Evolutionary conservation across 164 flowering plant species (phyloP), one percentile per base, ranked within the genome.

Genomic region (Paratinospora sagittata): DNA sequence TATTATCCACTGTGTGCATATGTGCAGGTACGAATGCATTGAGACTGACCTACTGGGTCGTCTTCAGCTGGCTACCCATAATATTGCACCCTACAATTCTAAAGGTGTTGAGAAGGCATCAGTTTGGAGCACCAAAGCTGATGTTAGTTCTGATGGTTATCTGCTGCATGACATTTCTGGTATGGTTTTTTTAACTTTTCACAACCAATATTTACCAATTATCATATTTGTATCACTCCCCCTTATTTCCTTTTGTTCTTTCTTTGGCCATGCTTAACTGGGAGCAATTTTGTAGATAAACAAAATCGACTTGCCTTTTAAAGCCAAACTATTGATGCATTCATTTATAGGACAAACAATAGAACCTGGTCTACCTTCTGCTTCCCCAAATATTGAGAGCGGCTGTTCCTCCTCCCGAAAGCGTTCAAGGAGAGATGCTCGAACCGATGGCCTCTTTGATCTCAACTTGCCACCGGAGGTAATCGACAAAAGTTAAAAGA

Each of bases 1-100:
- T 5, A 2, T 67, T 36, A 13, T 26, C 14, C 34, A n/a, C 30
- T 33, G 27, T n/a, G n/a, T 13, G 16, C 23, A 23, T 23, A 11
- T 72, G 47, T 82, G 79, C 87, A 93, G 98, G 97, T 93, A 89
- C 70, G 90, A 90, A 27, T 91, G 87, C 81, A 89, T 93, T 39
- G 97, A 91, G 74, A 85, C 84, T 78, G 98, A 93, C 72, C 71
- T 91, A 69, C 72, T 93, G 83, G 92, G 86, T 60, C 71, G 81
- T 43, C 84, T 87, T 43, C 86, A 78, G 65, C 75, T 58, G 13
- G 79, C 85, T 24, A 80, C 66, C 47, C 92, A 84, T 70, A 80
- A 72, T 36, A 90, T 93, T 55, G 92, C 96, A 65, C 88, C 91
- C 7, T 91, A 93, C 82, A 83, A 76, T 57, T 88, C 98, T 8